Evolutionary conservation across 192 early-diverging fungal species (phyloP), one percentile per base, ranked within the genome.

Genomic region (Kappamyces sp.): DNA sequence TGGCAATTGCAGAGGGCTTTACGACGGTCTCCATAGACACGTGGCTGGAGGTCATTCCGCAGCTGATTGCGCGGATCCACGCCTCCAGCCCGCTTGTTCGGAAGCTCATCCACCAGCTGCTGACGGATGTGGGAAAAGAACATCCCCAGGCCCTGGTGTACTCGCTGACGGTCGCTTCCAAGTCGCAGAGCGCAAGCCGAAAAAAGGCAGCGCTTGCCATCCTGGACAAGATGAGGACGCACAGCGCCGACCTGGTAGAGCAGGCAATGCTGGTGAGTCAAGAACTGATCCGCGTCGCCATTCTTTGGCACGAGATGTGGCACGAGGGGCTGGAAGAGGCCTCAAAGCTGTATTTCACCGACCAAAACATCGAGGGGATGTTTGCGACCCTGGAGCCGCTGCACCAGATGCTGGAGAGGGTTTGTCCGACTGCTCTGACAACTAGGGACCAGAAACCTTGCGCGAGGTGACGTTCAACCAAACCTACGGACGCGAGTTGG

Each of bases 121-220:
- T 98, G 55, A 79, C 83, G 0, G 92, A 93, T 55, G 84, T 98
- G 32, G 95, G 93, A 39, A 90, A 91, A 64, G 83, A 83, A 49
- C 92, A 99, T 65, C 97, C 97, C 3, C 94, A 99, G 66, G 92
- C 97, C 3, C 79, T 97, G n/a, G 84, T 99, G 9, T 98, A 97
- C 66, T 93, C 97, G 37, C 68, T 99, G 31, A 95, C 90, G 2
- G 94, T 98, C 0, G 94, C 94, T 7, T 91, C 93, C 0, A 95
- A 96, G 57, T 93, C 92, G 3, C 89, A 89, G 57, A 89, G 84
- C 62, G 65, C 64, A 1, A 59, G 82, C 42, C 71, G 94, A 51
- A 87, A 87, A 66, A 82, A 74, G 36, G 86, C 91, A 0, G 91
- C 95, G 0, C 70, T 86, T 59, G 82, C 88, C 0, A 90, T 95